Percentiles rank a stretch among this genome's conserved stretches.
These are phyloP conservation scores for Phytophthora lateralis DNA, from an alignment of 352 stramenopile genomes.

Conservation along the genomic window DNA sequence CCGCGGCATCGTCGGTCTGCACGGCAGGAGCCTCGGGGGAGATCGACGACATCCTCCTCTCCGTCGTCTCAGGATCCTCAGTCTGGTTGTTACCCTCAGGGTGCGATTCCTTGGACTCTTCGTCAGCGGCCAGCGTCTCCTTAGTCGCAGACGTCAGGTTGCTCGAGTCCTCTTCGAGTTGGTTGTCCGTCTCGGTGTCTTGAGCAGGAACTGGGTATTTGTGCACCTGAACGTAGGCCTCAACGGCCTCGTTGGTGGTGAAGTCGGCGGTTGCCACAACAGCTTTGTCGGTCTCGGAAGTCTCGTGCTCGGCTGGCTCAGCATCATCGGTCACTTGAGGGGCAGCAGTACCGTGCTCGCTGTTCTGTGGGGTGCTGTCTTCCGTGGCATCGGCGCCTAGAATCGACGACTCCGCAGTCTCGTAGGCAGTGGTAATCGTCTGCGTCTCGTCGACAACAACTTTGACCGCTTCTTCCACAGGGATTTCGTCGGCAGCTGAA, in stretches of 20 bases:
- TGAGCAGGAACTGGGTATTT: conserved; percentile 4
- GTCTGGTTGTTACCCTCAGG: conserved; percentile 7
- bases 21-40: conserved; percentile 15
- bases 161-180: conserved; percentile 21
- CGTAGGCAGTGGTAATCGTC: conserved; percentile 14
- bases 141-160: conserved; percentile 24
- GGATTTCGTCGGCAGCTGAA: not conserved
- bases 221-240: conserved; percentile 6
- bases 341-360: not conserved
- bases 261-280: conserved; percentile 27
- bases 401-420: conserved; percentile 17
- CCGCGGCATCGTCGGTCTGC: conserved; percentile 18
- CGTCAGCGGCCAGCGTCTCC: conserved; percentile 9
- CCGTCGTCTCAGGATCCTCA: conserved; percentile 10
- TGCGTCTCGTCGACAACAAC: conserved; percentile 15
- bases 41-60: conserved; percentile 25
- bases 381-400: not conserved
- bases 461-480: conserved; percentile 9
- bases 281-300: conserved; percentile 11
- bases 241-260: conserved; percentile 23
- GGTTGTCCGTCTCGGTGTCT: conserved; percentile 5
- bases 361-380: conserved; percentile 3
- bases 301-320: not conserved
- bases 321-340: conserved; percentile 7
- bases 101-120: conserved; percentile 22